phyloP scores from a whole-genome alignment of 169 alveolate species.

The Plasmodium ovale region DNA sequence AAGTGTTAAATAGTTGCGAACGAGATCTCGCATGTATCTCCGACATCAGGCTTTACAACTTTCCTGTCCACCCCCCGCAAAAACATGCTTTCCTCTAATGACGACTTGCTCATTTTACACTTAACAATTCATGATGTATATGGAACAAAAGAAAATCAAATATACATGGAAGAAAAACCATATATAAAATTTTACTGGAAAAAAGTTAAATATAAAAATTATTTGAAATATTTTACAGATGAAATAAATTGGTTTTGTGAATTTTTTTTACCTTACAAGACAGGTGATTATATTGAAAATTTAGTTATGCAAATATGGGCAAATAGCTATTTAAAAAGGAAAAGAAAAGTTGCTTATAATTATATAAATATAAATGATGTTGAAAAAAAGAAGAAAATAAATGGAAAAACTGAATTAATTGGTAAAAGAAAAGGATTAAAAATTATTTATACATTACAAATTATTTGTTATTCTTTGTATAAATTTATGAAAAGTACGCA shows the following conservation, averaged over 20 bases:
- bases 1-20: no score
- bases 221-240: slow-evolving; percentile 23
- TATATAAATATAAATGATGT: slow-evolving; percentile 58
- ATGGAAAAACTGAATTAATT: slow-evolving; percentile 53
- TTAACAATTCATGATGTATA: slow-evolving; percentile 48
- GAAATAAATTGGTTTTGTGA: slow-evolving; percentile 56
- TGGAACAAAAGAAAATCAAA: not conserved
- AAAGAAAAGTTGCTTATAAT: slow-evolving; percentile 50
- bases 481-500: slow-evolving; percentile 43
- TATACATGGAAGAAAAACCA: slow-evolving; percentile 34
- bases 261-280: slow-evolving; percentile 37
- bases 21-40: no score
- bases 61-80: no score
- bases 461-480: slow-evolving; percentile 26
- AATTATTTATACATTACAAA: slow-evolving; percentile 48
- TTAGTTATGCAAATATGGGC: slow-evolving; percentile 55
- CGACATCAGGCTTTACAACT: no score
- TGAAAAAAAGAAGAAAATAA: slow-evolving; percentile 32
- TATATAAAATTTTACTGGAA: slow-evolving; percentile 63
- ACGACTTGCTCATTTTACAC: slow-evolving; percentile 38
- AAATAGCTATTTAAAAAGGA: slow-evolving; percentile 29
- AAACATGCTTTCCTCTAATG: no score
- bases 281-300: slow-evolving; percentile 59
- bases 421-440: slow-evolving; percentile 60
- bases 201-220: slow-evolving; percentile 37